Base-by-base conservation (phyloP, 805 yeast species). In the Sugiyamaella smithiae region DNA sequence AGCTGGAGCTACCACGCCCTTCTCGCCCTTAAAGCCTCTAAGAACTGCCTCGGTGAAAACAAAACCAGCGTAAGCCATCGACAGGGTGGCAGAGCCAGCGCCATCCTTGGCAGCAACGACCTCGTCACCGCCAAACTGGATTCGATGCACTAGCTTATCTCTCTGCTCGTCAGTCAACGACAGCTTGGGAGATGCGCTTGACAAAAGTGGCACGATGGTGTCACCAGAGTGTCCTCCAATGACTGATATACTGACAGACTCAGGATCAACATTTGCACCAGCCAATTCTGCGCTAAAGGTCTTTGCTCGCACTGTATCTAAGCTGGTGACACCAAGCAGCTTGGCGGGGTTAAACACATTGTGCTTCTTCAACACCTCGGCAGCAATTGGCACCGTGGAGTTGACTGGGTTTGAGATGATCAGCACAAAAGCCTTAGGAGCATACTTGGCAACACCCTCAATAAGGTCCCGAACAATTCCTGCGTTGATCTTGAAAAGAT, bases 91-190 rank as follows among this genome's bases (percentile, higher is more conserved):
- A 43, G 96, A 87, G 35, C 97, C 97, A 45, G 83, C 83, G 56
- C 97, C 97, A 61, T 87, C 84, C 74, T 90, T 90, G 49, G 97
- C 97, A 72, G 85, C 76, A 56, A 90, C 98, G 42, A 90, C 96
- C 70, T 91, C 97, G 67, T 90, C 98, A 65, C 98, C 98, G 54
- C 95, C 96, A 60, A 85, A 89, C 73, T 90, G 97, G 58, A 90
- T 90, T 71, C 98, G 81, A 77, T 88, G 24, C 41, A 88, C 80
- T 59, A 90, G 78, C 53, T 78, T 78, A 61, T 80, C 80, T 47
- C 62, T 59, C 32, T 56, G 55, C 60, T 64, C 66, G 62, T 64
- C 47, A 66, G 72, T 62, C 61, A 62, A 59, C 64, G 63, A 50
- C 62, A 69, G 53, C 48, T 54, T 46, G 45, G 73, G 72, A 41